Evolutionary conservation across 805 yeast species (phyloP).

Genomic region (Candida pini): DNA sequence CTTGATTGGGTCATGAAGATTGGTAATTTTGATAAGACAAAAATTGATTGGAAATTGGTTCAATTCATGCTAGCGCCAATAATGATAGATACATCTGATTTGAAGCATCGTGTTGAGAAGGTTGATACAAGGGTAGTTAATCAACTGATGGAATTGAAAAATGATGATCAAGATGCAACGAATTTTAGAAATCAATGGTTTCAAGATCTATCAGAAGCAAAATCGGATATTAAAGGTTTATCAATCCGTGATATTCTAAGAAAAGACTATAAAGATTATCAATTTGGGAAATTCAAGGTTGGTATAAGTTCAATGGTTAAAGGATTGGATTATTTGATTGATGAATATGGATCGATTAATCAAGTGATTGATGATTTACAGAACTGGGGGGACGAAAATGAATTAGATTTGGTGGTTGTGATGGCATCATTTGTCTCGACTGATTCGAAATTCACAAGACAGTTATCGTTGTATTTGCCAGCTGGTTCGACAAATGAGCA

Average conservation of each 20-base stretch:
- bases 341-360: slow-evolving; percentile 16
- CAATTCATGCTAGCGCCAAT: slow-evolving; percentile 56
- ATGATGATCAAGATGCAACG: not conserved
- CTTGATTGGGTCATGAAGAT: slow-evolving; percentile 38
- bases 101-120: slow-evolving; percentile 56
- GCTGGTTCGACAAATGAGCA: slow-evolving; percentile 5
- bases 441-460: slow-evolving; percentile 34
- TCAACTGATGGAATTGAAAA: slow-evolving; percentile 25
- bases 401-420: slow-evolving; percentile 36
- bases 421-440: slow-evolving; percentile 39
- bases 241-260: slow-evolving; percentile 55
- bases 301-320: slow-evolving; percentile 79
- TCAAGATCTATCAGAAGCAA: slow-evolving; percentile 33
- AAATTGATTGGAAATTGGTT: slow-evolving; percentile 22
- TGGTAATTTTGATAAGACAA: slow-evolving; percentile 8
- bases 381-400: slow-evolving; percentile 24
- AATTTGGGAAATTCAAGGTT: slow-evolving; percentile 32
- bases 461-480: slow-evolving; percentile 33
- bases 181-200: slow-evolving; percentile 15
- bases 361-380: slow-evolving; percentile 16
- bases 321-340: slow-evolving; percentile 48
- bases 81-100: slow-evolving; percentile 68
- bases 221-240: slow-evolving; percentile 60
- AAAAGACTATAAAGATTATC: slow-evolving; percentile 81
- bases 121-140: slow-evolving; percentile 47